Base-by-base conservation (phyloP, 495 filamentous ascomycete species). In the Aspergillus indologenus region DNA sequence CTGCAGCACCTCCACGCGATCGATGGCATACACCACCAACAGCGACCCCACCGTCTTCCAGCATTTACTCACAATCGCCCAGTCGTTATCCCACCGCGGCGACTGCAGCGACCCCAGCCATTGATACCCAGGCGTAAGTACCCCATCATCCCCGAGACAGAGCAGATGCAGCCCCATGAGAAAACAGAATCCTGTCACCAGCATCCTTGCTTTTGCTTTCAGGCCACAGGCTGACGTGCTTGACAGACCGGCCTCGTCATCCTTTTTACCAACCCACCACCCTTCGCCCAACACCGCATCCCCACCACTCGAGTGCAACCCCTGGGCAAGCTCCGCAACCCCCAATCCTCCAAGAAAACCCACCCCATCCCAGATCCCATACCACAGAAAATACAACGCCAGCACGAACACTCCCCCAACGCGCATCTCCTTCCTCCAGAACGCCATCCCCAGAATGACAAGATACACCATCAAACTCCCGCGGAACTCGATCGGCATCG, bases 401-500 rank as follows among this genome's bases (percentile, higher is more conserved):
- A 44, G 20, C 17, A 15, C 34, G 5, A 44, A 8, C 20, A 52
- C 18, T 19, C 45, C 45, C 5, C 5, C 18, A 11, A 48, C 19
- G 26, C 29, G 29, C 29, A 44, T 40, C 52, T 19, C 52, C 26
- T 22, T 21, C 12, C 26, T 55, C 29, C 71, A 67, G 56, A 67
- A 71, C 7, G 71, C 65, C 26, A 75, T 45, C 20, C 58, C 67
- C 11, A 76, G 48, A 9, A 76, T 54, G 7, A 71, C 57, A 12
- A 78, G 64, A 58, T 76, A 78, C 5, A 81, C 62, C n/a, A 76
- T 65, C 59, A 76, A 67, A 0, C 74, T 77, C 7, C 72, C 72
- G 14, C 77, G 68, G 46, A 80, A 78, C 53, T 81, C 79, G 22
- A 74, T 58, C 0, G 76, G 74, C 31, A 82, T 79, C 19, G 79